Conservation (phyloP, 257 asterid genomes). For the Solanum clarkiae region DNA sequence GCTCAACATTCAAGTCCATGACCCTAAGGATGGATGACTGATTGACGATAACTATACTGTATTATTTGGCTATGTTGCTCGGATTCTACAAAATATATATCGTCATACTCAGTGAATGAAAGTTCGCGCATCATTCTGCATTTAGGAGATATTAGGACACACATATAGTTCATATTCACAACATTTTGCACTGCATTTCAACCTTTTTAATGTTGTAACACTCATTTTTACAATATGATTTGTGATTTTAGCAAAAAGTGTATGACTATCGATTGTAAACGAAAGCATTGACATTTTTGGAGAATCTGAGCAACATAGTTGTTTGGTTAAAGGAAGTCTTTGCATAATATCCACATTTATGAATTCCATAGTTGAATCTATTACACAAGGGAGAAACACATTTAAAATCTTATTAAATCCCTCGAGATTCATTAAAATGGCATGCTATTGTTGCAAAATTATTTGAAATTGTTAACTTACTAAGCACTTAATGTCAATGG, state of each 20-base stretch:
- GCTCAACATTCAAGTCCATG: constrained; percentile 36
- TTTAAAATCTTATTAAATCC: background rate
- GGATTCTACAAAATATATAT: background rate
- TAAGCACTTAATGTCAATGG: background rate
- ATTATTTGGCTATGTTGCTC: background rate
- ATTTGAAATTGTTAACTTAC: background rate
- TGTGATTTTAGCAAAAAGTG: too few relatives aligned
- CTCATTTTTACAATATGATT: background rate
- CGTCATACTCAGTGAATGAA: background rate
- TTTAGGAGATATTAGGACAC: background rate
- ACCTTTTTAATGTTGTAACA: background rate
- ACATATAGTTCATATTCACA: background rate
- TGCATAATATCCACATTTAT: too few relatives aligned
- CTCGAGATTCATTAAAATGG: background rate
- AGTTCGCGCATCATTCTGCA: background rate
- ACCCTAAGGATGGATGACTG: constrained; percentile 5
- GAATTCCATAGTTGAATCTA: too few relatives aligned
- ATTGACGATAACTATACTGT: background rate
- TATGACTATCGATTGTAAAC: background rate
- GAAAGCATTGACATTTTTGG: background rate
- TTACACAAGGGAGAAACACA: background rate
- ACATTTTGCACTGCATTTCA: background rate
- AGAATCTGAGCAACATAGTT: background rate
- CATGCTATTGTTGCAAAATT: background rate
- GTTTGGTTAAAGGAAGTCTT: background rate